Conservation (phyloP, 176 grass and related monocot species). For the Canna indica region DNA sequence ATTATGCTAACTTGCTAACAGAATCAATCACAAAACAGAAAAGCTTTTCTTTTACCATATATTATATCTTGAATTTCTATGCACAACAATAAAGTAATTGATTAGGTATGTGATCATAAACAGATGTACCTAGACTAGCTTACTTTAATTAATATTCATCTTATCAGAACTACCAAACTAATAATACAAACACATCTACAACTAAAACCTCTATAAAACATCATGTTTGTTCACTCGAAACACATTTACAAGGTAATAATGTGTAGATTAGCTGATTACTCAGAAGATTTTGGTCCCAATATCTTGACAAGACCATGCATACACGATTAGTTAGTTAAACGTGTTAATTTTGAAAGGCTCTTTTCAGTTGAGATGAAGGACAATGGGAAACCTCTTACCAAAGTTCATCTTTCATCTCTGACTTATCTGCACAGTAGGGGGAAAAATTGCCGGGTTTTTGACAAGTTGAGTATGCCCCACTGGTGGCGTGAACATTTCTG, state of each 20-base stretch:
- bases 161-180: not conserved
- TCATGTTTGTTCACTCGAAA: not conserved
- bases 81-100: too few species aligned
- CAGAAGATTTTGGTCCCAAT: not conserved
- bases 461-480: too few species aligned
- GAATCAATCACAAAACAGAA: not conserved
- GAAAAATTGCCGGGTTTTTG: too few species aligned
- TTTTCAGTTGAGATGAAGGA: too few species aligned
- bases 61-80: not conserved
- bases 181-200: not conserved
- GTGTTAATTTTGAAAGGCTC: not conserved
- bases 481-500: too few species aligned
- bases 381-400: too few species aligned
- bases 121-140: not conserved
- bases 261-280: not conserved
- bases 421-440: too few species aligned
- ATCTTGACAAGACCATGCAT: not conserved
- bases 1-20: not conserved
- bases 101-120: too few species aligned
- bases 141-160: not conserved
- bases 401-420: too few species aligned
- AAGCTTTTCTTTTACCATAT: not conserved
- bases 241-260: not conserved
- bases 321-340: not conserved
- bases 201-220: not conserved